These are phyloP conservation scores for Phytophthora meadii DNA, from an alignment of 352 stramenopile species.

Conservation along the genomic window DNA sequence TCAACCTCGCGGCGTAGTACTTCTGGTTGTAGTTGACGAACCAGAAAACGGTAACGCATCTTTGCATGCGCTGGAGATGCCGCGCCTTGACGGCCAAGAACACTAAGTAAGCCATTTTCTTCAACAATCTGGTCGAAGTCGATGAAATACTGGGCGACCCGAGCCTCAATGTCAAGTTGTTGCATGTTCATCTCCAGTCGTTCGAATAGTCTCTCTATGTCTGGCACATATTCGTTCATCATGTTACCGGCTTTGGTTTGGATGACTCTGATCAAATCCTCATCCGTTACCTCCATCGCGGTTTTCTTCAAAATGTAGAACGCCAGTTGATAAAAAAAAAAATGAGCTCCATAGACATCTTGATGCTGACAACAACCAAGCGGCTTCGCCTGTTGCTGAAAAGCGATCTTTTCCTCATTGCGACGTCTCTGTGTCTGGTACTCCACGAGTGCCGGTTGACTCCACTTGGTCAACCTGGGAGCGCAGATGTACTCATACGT, in stretches of 20 bases:
- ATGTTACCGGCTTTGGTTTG: background rate
- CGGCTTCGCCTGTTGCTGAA: slow-evolving; percentile 4
- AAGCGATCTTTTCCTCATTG: slow-evolving; percentile 1
- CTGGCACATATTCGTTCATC: slow-evolving; percentile 2
- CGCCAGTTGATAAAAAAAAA: background rate
- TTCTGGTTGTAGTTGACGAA: background rate
- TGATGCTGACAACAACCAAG: slow-evolving; percentile 7
- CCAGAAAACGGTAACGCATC: background rate
- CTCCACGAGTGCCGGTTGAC: too few species aligned
- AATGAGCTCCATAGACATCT: background rate
- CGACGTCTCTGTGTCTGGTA: too few species aligned
- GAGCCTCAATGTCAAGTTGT: background rate
- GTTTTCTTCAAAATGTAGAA: slow-evolving; percentile 5
- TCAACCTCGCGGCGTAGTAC: background rate
- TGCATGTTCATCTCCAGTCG: slow-evolving; percentile 6
- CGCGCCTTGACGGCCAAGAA: background rate
- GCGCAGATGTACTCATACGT: too few species aligned
- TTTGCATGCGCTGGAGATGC: background rate
- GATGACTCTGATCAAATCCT: background rate
- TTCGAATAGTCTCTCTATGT: background rate
- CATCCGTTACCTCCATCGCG: background rate
- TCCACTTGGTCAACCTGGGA: too few species aligned
- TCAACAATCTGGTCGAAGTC: background rate
- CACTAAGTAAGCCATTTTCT: background rate
- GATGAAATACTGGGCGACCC: slow-evolving; percentile 1